These are phyloP conservation scores for Stramenopiles sp. DNA, from an alignment of 352 stramenopile species.

Conservation along the genomic window DNA sequence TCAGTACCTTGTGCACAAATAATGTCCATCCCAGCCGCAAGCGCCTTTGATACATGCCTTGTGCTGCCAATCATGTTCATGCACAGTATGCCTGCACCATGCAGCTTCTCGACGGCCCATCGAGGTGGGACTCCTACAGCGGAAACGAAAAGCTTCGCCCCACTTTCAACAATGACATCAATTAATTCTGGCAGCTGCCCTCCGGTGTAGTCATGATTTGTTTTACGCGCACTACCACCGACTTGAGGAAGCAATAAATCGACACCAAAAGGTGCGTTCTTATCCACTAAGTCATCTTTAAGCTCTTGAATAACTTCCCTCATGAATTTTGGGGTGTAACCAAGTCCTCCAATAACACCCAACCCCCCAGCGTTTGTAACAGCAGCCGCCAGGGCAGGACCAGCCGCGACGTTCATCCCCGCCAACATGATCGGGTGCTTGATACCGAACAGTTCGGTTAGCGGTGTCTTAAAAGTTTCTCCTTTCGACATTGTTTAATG, in stretches of 20 bases:
- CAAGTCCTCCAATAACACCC: slow-evolving; percentile 27
- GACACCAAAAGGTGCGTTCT: background rate
- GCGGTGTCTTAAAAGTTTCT: slow-evolving; percentile 21
- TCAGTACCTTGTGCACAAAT: background rate
- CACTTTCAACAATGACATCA: background rate
- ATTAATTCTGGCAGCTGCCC: background rate
- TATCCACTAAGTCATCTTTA: background rate
- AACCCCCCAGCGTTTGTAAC: slow-evolving; percentile 30
- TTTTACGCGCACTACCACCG: background rate
- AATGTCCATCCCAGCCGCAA: background rate
- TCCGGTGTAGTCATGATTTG: background rate
- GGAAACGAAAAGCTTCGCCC: background rate
- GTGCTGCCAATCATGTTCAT: background rate
- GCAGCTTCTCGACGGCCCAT: background rate
- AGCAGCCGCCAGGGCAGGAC: slow-evolving; percentile 26
- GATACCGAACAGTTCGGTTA: slow-evolving; percentile 30
- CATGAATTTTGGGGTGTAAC: background rate
- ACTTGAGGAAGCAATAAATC: background rate
- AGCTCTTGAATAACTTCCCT: background rate
- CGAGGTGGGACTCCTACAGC: background rate
- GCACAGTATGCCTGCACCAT: background rate
- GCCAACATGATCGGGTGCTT: slow-evolving; percentile 28
- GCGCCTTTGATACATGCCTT: background rate
- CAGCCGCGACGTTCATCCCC: slow-evolving; percentile 30
- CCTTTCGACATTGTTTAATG: background rate